A percentile compares a stretch with the other conserved stretches of the same genome.
Evolutionary conservation across 208 protist genomes (phyloP).

Genomic region (Trypanosomatidae sp.): DNA sequence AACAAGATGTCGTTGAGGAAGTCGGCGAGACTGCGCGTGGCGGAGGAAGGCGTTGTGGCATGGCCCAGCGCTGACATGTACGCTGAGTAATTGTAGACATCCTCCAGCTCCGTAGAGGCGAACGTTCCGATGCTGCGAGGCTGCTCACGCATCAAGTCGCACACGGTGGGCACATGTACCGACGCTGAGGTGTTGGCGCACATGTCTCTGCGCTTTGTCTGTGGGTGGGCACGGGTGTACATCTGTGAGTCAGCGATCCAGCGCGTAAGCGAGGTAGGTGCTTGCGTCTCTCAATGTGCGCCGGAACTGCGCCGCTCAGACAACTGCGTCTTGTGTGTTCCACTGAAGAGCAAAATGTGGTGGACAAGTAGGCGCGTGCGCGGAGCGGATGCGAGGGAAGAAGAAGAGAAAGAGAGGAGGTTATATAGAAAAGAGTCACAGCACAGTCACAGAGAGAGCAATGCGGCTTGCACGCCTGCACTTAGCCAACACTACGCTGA

Average conservation of each 20-base stretch:
- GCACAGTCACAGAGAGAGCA: not conserved
- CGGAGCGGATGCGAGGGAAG: not conserved
- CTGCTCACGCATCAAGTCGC: conserved; percentile 7
- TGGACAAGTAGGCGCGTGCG: not conserved
- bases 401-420: not conserved
- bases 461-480: not conserved
- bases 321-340: not conserved
- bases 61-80: not conserved
- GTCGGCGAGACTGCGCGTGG: conserved; percentile 23
- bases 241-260: not conserved
- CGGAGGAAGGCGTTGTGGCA: conserved; percentile 3
- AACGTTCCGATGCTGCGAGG: not conserved
- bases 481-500: not conserved
- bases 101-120: conserved; percentile 6
- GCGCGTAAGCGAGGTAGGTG: not conserved
- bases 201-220: not conserved
- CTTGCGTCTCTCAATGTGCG: not conserved
- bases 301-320: not conserved
- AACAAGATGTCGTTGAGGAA: conserved; percentile 60
- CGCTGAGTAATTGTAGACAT: not conserved
- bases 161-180: conserved; percentile 14
- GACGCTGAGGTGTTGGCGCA: not conserved
- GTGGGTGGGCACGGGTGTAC: not conserved
- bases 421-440: not conserved
- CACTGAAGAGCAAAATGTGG: not conserved